Percentiles rank a stretch among this genome's conserved stretches.
Conservation (phyloP, 2,329 filamentous ascomycete genomes). For the Colletotrichum scovillei region DNA sequence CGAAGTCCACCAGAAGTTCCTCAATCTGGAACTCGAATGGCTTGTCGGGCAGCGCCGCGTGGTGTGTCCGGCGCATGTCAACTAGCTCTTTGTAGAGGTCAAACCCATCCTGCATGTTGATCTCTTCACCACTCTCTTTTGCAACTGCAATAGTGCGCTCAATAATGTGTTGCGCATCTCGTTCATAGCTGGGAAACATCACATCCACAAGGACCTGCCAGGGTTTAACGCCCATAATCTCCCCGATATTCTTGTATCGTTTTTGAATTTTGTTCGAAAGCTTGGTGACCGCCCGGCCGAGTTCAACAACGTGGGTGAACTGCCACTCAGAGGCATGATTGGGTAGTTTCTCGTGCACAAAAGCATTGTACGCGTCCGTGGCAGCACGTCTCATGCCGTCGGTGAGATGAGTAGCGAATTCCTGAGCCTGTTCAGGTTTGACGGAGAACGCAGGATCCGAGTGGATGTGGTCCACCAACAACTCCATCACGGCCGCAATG, state of each 20-base stretch:
- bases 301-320: constrained; percentile 88
- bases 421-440: constrained; percentile 74
- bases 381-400: constrained; percentile 80
- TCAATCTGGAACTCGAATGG: constrained; percentile 92
- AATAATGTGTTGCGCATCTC: constrained; percentile 88
- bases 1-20: constrained; percentile 86
- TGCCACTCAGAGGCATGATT: constrained; percentile 87
- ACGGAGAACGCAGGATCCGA: constrained; percentile 80
- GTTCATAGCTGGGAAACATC: constrained; percentile 89
- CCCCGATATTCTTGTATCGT: constrained; percentile 87
- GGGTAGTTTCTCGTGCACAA: constrained; percentile 84
- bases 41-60: constrained; percentile 75
- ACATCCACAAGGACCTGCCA: constrained; percentile 81
- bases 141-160: constrained; percentile 81
- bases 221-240: constrained; percentile 80
- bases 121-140: constrained; percentile 76
- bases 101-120: constrained; percentile 92
- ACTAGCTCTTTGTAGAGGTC: constrained; percentile 91
- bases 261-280: constrained; percentile 92
- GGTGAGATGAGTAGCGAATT: constrained; percentile 79
- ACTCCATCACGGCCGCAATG: constrained; percentile 81
- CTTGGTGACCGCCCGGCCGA: constrained; percentile 87
- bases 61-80: constrained; percentile 84
- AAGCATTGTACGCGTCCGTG: constrained; percentile 80
- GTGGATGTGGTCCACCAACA: constrained; percentile 86